Base-by-base conservation (phyloP, 2,329 filamentous ascomycete genomes). In the Colletotrichum noveboracense region DNA sequence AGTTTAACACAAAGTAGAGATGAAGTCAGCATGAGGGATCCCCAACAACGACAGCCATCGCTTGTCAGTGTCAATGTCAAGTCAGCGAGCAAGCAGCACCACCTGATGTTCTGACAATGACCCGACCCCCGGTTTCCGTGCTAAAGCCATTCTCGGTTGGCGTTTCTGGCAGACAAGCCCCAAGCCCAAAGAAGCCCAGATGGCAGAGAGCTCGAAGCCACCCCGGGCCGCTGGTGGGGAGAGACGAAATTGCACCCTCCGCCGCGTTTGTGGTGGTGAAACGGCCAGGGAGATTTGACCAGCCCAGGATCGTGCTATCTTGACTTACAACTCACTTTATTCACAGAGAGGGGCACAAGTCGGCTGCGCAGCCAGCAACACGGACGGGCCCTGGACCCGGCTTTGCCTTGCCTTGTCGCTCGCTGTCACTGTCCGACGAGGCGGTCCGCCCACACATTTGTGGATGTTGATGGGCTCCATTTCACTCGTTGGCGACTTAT, bases 281-380 rank as follows among this genome's bases (percentile, higher is more conserved):
- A 75, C 70, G 70, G 70, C 56, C 56, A 75, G 64, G 73, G 64
- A 75, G 73, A 75, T 73, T 75, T 72, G 73, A 73, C 64, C 73
- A 65, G 73, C 32, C 73, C 64, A 60, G 61, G 72, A 62, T 66
- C 61, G 68, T 66, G 52, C 55, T 28, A 52, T 43, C 21, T 75
- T 62, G 68, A 75, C 62, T 67, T 68, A 64, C 69, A 71, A 34
- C 58, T 21, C 38, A 28, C 70, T 60, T 58, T 43, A 32, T 67
- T 26, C 58, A 65, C 18, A 34, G 18, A 61, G 58, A 61, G 58
- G 55, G 55, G 66, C 32, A 55, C 66, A 58, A 26, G 61, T 56
- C 18, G 68, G 12, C 60, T 66, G 38, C 26, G 65, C 34, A 21
- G 43, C 43, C n/a, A 66, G 26, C 64, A 66, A 32, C 26, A 55